These are phyloP conservation scores for Hericium erinaceus DNA, from an alignment of 768 basidiomycete genomes.

Conservation along the genomic window DNA sequence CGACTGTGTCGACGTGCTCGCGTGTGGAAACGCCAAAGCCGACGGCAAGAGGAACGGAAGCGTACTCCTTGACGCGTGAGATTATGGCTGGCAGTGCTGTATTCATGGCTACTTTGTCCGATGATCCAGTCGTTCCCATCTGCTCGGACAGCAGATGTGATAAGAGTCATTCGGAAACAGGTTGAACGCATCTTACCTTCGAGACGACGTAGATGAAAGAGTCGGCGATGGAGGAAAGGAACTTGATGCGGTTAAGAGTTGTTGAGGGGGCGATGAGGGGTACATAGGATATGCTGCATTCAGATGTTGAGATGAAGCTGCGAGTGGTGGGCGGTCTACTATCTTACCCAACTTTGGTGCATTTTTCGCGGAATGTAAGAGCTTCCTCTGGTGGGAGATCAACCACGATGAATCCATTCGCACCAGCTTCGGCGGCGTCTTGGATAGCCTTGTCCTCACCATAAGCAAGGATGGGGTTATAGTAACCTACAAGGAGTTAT, in stretches of 20 bases:
- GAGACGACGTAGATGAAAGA: constrained; percentile 99
- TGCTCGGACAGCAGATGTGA: constrained; percentile 17
- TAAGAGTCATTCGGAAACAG: background rate
- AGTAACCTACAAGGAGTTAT: constrained; percentile 61
- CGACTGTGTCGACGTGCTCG: constrained; percentile 80
- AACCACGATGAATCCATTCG: constrained; percentile 96
- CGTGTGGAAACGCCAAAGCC: constrained; percentile 94
- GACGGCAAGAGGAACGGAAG: constrained; percentile 81
- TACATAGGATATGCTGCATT: constrained; percentile 77
- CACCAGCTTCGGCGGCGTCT: constrained; percentile 84
- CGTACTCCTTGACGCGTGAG: constrained; percentile 67
- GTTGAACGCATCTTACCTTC: constrained; percentile 43
- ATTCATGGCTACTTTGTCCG: constrained; percentile 62
- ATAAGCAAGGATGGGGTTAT: constrained; percentile 92
- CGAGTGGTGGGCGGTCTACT: constrained; percentile 1
- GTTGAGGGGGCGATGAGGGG: constrained; percentile 96
- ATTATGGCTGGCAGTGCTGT: constrained; percentile 75
- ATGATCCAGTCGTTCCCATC: constrained; percentile 99
- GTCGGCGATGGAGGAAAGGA: constrained; percentile 89
- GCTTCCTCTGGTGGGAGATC: constrained; percentile 98
- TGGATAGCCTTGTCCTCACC: constrained; percentile 91
- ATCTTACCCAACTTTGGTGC: constrained; percentile 67
- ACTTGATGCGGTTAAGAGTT: constrained; percentile 75
- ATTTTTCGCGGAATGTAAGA: constrained; percentile 80
- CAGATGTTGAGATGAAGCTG: background rate